Evolutionary conservation across 2,329 filamentous ascomycete species (phyloP), one percentile per base, ranked within the genome.

Genomic region (Fusarium metavorans): DNA sequence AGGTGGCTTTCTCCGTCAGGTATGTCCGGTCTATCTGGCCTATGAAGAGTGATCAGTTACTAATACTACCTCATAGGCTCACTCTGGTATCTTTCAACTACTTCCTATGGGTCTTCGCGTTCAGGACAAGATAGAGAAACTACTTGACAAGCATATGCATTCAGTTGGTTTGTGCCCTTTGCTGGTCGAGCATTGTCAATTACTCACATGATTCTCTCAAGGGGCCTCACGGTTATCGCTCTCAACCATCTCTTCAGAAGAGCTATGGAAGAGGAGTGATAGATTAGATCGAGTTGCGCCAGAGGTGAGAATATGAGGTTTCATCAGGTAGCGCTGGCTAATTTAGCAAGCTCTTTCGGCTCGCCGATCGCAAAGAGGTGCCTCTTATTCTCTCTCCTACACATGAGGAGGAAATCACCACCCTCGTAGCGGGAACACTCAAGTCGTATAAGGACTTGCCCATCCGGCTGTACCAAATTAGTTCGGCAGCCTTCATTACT

Each of bases 341-440:
- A 83, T 63, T 50, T 34, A 54, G 6, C 13, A 77, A 97, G 92
- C 88, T 98, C 23, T 96, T 98, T 76, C 91, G 90, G 48, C 90
- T 98, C 56, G 84, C 88, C 52, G 97, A 98, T 82, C 91, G 97
- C 66, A 97, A 93, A 82, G 90, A 93, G 8, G 86, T 89, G 1
- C 87, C 89, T 5, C 94, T 94, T 71, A 87, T 99, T 34, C 88
- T 99, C 5, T 93, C 95, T 1, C 97, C 97, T 1, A 99, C 97
- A 0, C 97, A 99, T 72, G 97, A 99, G 80, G 97, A 99, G 82
- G 97, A 99, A 81, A 97, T 99, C 76, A 99, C 97, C 0, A 86
- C 88, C 0, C 86, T 99, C 3, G 94, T 98, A 2, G 90, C 91
- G 5, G 89, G 88, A 66, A 89, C 92, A 18, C 87, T 95, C 1